Evolutionary conservation across 2,329 filamentous ascomycete species (phyloP).

Genomic region (Clarireedia homoeocarpa): DNA sequence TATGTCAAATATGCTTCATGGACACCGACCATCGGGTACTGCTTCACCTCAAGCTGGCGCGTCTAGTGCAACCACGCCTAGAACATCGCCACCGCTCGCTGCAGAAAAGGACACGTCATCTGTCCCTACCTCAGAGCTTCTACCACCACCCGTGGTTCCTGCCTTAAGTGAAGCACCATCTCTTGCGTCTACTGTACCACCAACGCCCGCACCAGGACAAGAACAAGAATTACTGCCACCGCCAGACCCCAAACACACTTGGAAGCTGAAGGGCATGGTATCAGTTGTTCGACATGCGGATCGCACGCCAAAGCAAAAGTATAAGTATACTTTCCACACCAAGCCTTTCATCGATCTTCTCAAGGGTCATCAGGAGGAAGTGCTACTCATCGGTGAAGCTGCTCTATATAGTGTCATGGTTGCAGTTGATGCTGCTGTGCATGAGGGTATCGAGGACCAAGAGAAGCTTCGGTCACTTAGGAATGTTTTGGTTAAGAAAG

Average conservation of each 20-base stretch:
- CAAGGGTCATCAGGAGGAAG: conserved; percentile 93
- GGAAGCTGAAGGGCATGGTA: conserved; percentile 97
- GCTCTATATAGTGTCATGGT: conserved; percentile 82
- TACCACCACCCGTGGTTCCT: conserved; percentile 23
- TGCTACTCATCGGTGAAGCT: conserved; percentile 84
- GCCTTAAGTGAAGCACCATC: conserved; percentile 13
- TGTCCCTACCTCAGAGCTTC: conserved; percentile 19
- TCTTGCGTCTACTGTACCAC: conserved; percentile 17
- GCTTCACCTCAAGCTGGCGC: conserved; percentile 36
- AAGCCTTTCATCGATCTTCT: conserved; percentile 92
- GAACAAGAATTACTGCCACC: conserved; percentile 33
- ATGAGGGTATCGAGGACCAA: conserved; percentile 73
- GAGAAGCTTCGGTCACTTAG: conserved; percentile 79
- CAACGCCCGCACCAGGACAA: conserved; percentile 12
- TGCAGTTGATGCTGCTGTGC: conserved; percentile 74
- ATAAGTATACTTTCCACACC: conserved; percentile 98
- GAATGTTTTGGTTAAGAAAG: conserved; percentile 86
- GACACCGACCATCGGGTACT: conserved; percentile 35
- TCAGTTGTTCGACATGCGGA: conserved; percentile 95
- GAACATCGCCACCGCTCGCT: conserved; percentile 22
- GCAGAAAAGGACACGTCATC: conserved; percentile 19
- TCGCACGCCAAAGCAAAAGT: conserved; percentile 96
- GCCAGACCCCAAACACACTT: conserved; percentile 77
- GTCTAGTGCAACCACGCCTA: conserved; percentile 23
- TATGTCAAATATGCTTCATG: conserved; percentile 45